Base-by-base conservation (phyloP, 2,329 filamentous ascomycete species). In the Penicillium sp. region DNA sequence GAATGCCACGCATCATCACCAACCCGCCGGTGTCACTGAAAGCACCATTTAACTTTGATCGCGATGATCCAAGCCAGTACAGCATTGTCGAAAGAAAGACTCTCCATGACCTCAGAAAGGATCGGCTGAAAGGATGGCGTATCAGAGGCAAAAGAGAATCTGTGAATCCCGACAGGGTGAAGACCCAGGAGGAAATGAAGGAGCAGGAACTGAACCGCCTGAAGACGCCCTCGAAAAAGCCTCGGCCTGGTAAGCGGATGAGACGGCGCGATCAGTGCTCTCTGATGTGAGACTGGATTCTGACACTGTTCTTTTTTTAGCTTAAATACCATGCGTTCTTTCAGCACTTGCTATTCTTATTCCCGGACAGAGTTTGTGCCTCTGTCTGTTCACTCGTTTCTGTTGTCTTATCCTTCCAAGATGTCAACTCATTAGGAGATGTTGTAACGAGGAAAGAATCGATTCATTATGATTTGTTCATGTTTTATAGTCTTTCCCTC, bases 41-140 rank as follows among this genome's bases (percentile, higher is more conserved):
- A 31, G 64, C 74, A 52, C 76, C 77, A 0, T 80, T 80, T 60
- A 59, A 67, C 11, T 76, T 78, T 49, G 69, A 77, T 50, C 66
- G 76, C 3, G 55, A 65, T 14, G 69, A 77, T 51, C 67, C 67
- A 4, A 59, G 52, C 20, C 39, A 70, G 4, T 79, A 77, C 52
- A 78, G 74, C 47, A 55, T 75, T 4, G 75, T 80, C 3, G 77
- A 80, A 61, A 59, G 59, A 50, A 79, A 78, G 63, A 79, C 77
- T 1, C 59, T 80, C 51, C 62, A 58, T 27, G 72, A 70, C 20
- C 50, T 80, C 13, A 75, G 74, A 0, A 70, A 68, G 40, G 68
- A 74, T 13, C 69, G 70, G 3, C 50, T 79, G 24, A 51, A 57
- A 9, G 74, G 70, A 3, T 80, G 77, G 76, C 72, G 67, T 56